Percentiles rank a stretch among this genome's conserved stretches.
Evolutionary conservation across 768 basidiomycete genomes (phyloP).

Genomic region (Lanmaoa pseudosensibilis): DNA sequence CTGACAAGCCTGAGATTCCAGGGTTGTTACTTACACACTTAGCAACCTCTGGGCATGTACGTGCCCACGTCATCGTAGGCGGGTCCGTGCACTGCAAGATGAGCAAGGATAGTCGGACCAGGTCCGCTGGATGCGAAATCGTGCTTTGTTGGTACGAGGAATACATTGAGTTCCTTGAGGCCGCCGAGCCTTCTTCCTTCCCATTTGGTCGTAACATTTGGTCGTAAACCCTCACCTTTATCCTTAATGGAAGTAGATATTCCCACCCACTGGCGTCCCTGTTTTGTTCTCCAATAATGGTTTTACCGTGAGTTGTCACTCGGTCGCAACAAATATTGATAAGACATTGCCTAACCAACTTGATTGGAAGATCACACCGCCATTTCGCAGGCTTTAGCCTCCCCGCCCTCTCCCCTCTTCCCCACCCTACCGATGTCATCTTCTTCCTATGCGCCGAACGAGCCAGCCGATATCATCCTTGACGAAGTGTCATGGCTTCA

Average conservation of each 20-base stretch:
- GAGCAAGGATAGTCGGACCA: background rate
- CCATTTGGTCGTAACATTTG: background rate
- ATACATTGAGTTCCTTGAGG: background rate
- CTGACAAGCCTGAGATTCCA: slow-evolving; percentile 20
- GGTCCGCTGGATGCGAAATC: background rate
- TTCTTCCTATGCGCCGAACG: background rate
- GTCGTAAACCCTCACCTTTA: background rate
- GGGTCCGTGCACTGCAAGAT: background rate
- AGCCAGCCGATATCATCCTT: background rate
- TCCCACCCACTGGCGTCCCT: slow-evolving; percentile 13
- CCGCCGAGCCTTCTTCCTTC: background rate
- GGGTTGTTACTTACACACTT: background rate
- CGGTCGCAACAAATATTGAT: background rate
- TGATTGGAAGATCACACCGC: background rate
- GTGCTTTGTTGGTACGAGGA: background rate
- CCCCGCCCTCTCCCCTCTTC: background rate
- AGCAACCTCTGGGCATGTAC: background rate
- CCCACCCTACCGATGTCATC: slow-evolving; percentile 5
- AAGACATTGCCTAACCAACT: background rate
- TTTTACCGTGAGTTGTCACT: background rate
- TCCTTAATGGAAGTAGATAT: background rate
- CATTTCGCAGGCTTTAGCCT: slow-evolving; percentile 6
- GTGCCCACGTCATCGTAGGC: background rate
- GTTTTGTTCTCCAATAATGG: background rate
- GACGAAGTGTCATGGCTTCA: slow-evolving; percentile 22